A percentile compares a stretch with the other conserved stretches of the same genome.
phyloP scores from a whole-genome alignment of 2,329 filamentous ascomycete species.

The Colletotrichum sp. region DNA sequence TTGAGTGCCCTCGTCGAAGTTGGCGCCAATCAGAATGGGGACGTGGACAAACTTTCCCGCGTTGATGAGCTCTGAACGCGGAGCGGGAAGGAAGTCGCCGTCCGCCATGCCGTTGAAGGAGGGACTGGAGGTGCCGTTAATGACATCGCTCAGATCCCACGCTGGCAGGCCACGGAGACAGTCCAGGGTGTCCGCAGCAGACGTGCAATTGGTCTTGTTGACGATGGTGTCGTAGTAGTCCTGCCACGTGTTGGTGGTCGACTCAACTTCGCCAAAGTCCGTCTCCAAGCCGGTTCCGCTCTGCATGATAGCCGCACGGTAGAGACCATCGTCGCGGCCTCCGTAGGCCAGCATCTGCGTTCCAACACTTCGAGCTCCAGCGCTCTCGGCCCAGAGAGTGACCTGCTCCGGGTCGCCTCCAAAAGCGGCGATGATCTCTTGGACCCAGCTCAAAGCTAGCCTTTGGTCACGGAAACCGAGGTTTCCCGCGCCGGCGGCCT shows the following conservation, averaged over 20 bases:
- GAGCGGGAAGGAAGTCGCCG: constrained; percentile 42
- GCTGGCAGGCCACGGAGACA: constrained; percentile 37
- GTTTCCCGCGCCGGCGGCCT: constrained; percentile 50
- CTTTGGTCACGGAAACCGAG: constrained; percentile 56
- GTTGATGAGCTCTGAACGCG: constrained; percentile 55
- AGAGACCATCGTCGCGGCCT: constrained; percentile 57
- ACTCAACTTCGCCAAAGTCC: constrained; percentile 30
- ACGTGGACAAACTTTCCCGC: constrained; percentile 67
- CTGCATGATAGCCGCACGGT: constrained; percentile 56
- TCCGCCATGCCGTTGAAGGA: constrained; percentile 34
- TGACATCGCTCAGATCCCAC: constrained; percentile 31
- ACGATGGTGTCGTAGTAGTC: constrained; percentile 17
- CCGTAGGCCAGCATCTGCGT: constrained; percentile 57
- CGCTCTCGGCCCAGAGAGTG: constrained; percentile 59
- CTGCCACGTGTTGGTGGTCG: constrained; percentile 22
- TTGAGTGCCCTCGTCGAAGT: constrained; percentile 66
- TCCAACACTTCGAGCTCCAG: constrained; percentile 54
- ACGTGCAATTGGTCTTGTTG: constrained; percentile 21
- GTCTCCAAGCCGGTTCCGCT: constrained; percentile 48
- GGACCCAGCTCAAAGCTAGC: constrained; percentile 53
- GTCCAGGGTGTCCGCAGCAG: constrained; percentile 25
- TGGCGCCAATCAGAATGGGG: constrained; percentile 67
- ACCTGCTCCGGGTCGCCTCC: constrained; percentile 52
- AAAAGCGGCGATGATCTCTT: constrained; percentile 54
- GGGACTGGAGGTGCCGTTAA: constrained; percentile 30